These are phyloP conservation scores for Bromus sterilis DNA, from an alignment of 176 grass and related monocot species.

Conservation along the genomic window DNA sequence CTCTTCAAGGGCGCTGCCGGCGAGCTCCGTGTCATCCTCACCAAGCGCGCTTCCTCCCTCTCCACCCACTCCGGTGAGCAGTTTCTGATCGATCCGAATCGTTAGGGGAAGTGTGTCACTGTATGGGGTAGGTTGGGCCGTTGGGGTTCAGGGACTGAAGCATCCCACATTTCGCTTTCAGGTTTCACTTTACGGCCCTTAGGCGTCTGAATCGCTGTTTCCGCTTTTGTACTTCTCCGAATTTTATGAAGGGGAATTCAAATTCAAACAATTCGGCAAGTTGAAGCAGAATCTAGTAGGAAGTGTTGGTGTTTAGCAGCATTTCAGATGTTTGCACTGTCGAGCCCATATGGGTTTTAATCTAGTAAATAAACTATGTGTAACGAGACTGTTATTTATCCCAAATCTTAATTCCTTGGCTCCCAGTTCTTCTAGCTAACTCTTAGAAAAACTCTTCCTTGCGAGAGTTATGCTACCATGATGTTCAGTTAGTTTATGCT, in stretches of 20 bases:
- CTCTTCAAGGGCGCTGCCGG: constrained; percentile 43
- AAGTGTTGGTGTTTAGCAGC: not conserved
- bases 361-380: not conserved
- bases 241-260: not conserved
- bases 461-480: not conserved
- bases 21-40: constrained; percentile 64
- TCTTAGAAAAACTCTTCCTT: not conserved
- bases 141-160: not conserved
- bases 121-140: not conserved
- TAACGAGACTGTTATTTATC: not conserved
- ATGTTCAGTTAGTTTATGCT: not conserved
- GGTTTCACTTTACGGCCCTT: not conserved
- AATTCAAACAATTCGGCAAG: not conserved
- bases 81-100: not conserved
- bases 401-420: not conserved
- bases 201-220: not conserved
- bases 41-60: constrained; percentile 56
- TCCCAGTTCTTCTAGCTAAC: not conserved
- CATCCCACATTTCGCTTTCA: not conserved
- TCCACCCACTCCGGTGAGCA: constrained; percentile 62
- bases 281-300: not conserved
- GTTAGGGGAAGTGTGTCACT: not conserved
- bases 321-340: not conserved
- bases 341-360: not conserved
- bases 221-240: not conserved